A percentile compares a stretch with the other conserved stretches of the same genome.
Evolutionary conservation across 2,329 filamentous ascomycete species (phyloP).

Genomic region (Ophiostoma sp.): DNA sequence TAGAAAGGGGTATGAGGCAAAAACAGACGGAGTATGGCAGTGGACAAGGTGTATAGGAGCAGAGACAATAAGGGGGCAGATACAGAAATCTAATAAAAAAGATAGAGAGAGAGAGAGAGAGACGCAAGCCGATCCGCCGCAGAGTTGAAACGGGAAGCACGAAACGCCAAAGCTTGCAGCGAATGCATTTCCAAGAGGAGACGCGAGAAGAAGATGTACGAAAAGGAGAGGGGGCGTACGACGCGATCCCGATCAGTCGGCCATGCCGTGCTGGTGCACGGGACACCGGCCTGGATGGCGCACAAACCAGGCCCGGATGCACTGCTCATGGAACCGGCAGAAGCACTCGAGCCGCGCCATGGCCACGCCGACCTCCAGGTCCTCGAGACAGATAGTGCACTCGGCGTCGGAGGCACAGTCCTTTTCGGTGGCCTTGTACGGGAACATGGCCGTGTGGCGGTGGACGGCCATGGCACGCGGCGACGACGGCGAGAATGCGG

Average conservation of each 20-base stretch:
- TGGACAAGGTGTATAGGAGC: background rate
- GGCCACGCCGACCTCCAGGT: slow-evolving; percentile 55
- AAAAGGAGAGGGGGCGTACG: slow-evolving; percentile 1
- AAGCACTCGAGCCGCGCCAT: slow-evolving; percentile 65
- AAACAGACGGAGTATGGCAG: background rate
- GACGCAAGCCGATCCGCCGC: no score
- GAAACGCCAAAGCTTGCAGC: slow-evolving; percentile 1
- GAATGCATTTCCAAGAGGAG: background rate
- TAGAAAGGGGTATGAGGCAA: background rate
- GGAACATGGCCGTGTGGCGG: slow-evolving; percentile 56
- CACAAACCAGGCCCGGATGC: slow-evolving; percentile 59
- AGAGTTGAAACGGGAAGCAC: background rate
- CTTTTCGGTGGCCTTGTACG: slow-evolving; percentile 60
- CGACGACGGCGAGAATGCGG: background rate
- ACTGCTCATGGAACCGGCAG: slow-evolving; percentile 57
- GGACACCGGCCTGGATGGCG: slow-evolving; percentile 59
- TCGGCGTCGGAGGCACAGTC: slow-evolving; percentile 63
- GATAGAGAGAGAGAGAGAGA: no score
- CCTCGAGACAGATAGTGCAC: slow-evolving; percentile 63
- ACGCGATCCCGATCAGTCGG: slow-evolving; percentile 36
- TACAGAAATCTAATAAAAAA: background rate
- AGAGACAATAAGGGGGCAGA: background rate
- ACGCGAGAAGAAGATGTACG: background rate
- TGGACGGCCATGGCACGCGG: slow-evolving; percentile 29
- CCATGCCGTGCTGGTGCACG: slow-evolving; percentile 59